phyloP scores from a whole-genome alignment of 164 flowering plant species.

The Cinnamomum chago region DNA sequence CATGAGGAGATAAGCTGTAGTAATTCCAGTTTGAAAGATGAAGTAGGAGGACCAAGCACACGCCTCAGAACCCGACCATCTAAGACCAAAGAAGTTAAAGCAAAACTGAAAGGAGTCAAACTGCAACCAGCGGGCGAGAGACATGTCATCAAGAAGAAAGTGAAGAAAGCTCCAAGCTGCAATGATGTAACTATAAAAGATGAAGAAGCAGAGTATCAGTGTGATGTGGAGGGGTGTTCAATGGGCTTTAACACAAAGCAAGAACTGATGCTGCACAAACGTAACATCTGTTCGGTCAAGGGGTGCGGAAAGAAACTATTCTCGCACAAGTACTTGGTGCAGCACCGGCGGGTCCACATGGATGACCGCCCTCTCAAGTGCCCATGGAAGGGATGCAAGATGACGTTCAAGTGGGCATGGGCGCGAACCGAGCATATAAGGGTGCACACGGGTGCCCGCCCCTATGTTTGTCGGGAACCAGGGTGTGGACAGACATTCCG shows the following conservation, averaged over 20 bases:
- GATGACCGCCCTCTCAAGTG: slow-evolving; percentile 95
- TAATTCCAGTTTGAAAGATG: slow-evolving; percentile 33
- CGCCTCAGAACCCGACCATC: slow-evolving; percentile 59
- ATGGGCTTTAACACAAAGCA: slow-evolving; percentile 81
- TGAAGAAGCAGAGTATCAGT: slow-evolving; percentile 52
- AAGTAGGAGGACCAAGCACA: slow-evolving; percentile 72
- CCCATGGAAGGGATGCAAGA: slow-evolving; percentile 98
- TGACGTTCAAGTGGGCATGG: slow-evolving; percentile 99
- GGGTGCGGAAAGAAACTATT: slow-evolving; percentile 95
- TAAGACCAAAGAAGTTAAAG: slow-evolving; percentile 27
- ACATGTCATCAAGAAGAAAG: slow-evolving; percentile 27
- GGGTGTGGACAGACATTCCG: slow-evolving; percentile 97
- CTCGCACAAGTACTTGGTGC: slow-evolving; percentile 95
- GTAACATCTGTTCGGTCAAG: slow-evolving; percentile 78
- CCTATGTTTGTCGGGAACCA: slow-evolving; percentile 71
- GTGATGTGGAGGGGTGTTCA: slow-evolving; percentile 85
- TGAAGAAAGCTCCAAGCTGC: slow-evolving; percentile 21
- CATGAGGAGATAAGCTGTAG: slow-evolving; percentile 13
- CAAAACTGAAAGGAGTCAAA: slow-evolving; percentile 8
- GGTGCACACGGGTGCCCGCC: slow-evolving; percentile 97
- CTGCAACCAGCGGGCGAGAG: slow-evolving; percentile 32
- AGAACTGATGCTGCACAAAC: slow-evolving; percentile 68
- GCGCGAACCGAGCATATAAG: slow-evolving; percentile 94
- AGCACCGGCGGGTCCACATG: slow-evolving; percentile 85
- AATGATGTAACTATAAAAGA: slow-evolving; percentile 18